Evolutionary conservation across 2,329 filamentous ascomycete species (phyloP), one percentile per base, ranked within the genome.

Genomic region (Monosporascus cannonballus): DNA sequence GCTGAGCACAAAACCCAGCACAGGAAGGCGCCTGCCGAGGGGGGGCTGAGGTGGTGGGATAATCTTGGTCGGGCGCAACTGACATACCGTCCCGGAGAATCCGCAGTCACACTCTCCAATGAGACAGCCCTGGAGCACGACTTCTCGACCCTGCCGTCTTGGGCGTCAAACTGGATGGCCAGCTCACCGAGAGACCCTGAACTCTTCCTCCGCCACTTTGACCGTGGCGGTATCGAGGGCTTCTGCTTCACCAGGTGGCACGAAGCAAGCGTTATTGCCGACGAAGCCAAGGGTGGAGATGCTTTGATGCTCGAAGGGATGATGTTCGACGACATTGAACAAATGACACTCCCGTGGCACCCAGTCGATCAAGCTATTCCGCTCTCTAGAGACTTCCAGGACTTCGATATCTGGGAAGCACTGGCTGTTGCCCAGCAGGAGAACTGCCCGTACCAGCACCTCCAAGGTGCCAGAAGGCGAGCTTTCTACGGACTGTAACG

Each of bases 101-200:
- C 24, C 24, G 24, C 24, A 24, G 24, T 24, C 24, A 3, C 24
- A 24, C 24, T 24, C 24, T 24, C 24, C 24, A 3, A 6, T 5
- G 24, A 24, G 24, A 50, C 36, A 14, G 37, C 46, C 15, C 50
- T 38, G 8, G 39, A 48, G 9, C 22, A 53, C 17, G 42, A 49
- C 20, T 24, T 41, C 6, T 48, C 49, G 11, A 36, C 11, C 20
- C 45, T 59, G 6, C 56, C 56, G 5, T 55, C 54, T 2, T 59
- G 56, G 56, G 52, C 52, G 6, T 54, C 56, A 4, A 56, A 54
- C 50, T 59, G 54, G 54, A 51, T 51, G 5, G 47, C 48, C 11
- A 37, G 47, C 20, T 44, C 52, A 14, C 17, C 25, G 11, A 47
- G 50, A 15, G 55, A 57, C 25, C 53, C 55, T 9, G 42, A 52